These are phyloP conservation scores for Macrophomina phaseolina DNA, from an alignment of 2,329 filamentous ascomycete genomes.

Conservation along the genomic window DNA sequence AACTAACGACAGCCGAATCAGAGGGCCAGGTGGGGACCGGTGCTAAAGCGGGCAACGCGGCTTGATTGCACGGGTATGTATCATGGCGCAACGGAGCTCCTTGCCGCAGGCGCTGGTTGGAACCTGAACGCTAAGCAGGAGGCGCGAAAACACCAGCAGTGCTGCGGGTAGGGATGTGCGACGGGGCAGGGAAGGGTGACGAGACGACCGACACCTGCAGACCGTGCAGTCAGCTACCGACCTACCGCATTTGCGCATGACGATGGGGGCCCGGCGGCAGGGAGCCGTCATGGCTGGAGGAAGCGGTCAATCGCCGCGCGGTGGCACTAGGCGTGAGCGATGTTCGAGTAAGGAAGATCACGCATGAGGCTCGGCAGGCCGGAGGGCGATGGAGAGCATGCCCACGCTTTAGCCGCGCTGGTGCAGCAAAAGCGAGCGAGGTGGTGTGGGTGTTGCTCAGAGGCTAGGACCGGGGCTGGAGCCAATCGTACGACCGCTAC, in stretches of 20 bases:
- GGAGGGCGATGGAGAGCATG: slow-evolving; percentile 2
- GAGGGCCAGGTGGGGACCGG: slow-evolving; percentile 41
- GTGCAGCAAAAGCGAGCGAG: slow-evolving; percentile 21
- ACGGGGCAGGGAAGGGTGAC: slow-evolving; percentile 23
- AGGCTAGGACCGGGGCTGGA: slow-evolving; percentile 17
- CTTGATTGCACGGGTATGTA: slow-evolving; percentile 44
- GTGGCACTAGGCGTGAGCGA: slow-evolving; percentile 25
- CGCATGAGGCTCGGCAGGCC: slow-evolving; percentile 28
- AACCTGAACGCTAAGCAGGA: slow-evolving; percentile 22
- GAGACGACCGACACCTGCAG: slow-evolving; percentile 23
- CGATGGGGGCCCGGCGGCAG: slow-evolving; percentile 19
- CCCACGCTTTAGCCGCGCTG: slow-evolving; percentile 22
- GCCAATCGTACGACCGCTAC: slow-evolving; percentile 7
- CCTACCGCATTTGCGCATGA: slow-evolving; percentile 24
- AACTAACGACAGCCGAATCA: slow-evolving; percentile 39
- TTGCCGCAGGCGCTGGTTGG: slow-evolving; percentile 37
- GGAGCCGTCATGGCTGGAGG: slow-evolving; percentile 26
- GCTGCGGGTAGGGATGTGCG: slow-evolving; percentile 24
- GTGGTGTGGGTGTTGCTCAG: slow-evolving; percentile 21
- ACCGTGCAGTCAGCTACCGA: slow-evolving; percentile 24
- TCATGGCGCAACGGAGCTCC: slow-evolving; percentile 49
- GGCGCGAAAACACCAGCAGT: slow-evolving; percentile 27
- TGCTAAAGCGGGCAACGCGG: slow-evolving; percentile 30
- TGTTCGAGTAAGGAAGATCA: slow-evolving; percentile 28
- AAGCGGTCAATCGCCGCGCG: slow-evolving; percentile 26